Percentiles rank a stretch among this genome's conserved stretches.
Conservation (phyloP, 2,329 filamentous ascomycete species). For the Colletotrichum viniferum region DNA sequence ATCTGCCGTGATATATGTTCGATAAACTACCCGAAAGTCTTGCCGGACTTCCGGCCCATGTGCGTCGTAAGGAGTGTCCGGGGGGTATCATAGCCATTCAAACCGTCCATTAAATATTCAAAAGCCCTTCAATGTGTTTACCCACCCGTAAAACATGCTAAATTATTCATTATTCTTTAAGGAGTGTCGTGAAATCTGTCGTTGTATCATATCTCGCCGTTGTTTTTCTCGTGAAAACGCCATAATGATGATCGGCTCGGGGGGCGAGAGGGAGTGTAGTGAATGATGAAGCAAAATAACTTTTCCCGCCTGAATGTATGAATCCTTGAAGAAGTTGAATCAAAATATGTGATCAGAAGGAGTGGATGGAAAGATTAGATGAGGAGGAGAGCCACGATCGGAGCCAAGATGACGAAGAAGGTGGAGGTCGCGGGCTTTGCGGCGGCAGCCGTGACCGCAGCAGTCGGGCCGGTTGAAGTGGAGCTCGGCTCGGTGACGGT, state of each 20-base stretch:
- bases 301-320: neutral
- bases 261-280: neutral
- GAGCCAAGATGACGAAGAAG: neutral
- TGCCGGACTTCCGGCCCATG: neutral
- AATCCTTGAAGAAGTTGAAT: neutral
- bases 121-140: neutral
- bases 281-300: neutral
- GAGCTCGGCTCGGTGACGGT: neutral
- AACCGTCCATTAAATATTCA: neutral
- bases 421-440: neutral
- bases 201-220: neutral
- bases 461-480: neutral
- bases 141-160: neutral
- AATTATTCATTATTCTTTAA: slow-evolving; percentile 5
- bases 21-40: neutral
- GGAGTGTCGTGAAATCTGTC: slow-evolving; percentile 17
- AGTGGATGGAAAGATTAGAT: neutral
- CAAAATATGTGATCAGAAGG: neutral
- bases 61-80: slow-evolving; percentile 7
- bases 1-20: neutral
- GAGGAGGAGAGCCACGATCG: slow-evolving; percentile 10
- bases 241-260: neutral
- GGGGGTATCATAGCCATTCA: neutral
- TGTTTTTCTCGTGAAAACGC: neutral
- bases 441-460: neutral